A percentile compares a stretch with the other conserved stretches of the same genome.
phyloP scores from a whole-genome alignment of 352 stramenopile species.

The Hyaloperonospora brassicae region DNA sequence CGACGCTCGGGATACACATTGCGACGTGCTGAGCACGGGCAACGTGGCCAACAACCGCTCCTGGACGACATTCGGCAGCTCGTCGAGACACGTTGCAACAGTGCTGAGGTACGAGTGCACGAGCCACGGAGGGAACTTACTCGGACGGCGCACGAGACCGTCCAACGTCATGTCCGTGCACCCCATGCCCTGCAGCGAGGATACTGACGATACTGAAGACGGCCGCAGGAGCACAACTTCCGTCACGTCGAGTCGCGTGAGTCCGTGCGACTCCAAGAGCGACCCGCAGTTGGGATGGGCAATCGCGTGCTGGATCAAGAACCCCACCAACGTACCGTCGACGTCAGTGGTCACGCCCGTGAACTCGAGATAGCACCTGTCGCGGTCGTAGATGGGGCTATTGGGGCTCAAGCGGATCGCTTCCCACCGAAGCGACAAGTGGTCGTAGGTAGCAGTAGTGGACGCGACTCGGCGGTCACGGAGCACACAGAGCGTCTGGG shows the following conservation, averaged over 20 bases:
- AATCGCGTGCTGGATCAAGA: conserved; percentile 55
- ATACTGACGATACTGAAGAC: too few relatives aligned
- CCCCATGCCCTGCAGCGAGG: conserved; percentile 29
- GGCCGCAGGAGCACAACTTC: conserved; percentile 46
- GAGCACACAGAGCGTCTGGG: conserved; percentile 49
- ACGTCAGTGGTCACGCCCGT: conserved; percentile 52
- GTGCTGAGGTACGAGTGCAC: conserved; percentile 35
- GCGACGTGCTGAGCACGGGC: conserved; percentile 36
- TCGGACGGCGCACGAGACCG: conserved; percentile 33
- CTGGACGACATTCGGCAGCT: conserved; percentile 48
- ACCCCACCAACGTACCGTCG: conserved; percentile 45
- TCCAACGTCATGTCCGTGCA: conserved; percentile 53
- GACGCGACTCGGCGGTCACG: conserved; percentile 42
- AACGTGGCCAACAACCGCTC: conserved; percentile 38
- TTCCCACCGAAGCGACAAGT: conserved; percentile 67
- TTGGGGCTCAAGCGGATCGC: conserved; percentile 48
- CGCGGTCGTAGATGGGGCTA: conserved; percentile 40
- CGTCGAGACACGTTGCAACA: conserved; percentile 31
- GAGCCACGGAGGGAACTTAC: conserved; percentile 34
- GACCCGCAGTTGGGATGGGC: conserved; percentile 46
- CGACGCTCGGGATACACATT: conserved; percentile 34
- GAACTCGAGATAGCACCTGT: conserved; percentile 71
- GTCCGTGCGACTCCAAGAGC: conserved; percentile 54
- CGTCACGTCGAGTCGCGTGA: conserved; percentile 40
- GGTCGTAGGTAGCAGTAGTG: conserved; percentile 39